These are phyloP conservation scores for Fragilariopsis cylindrus DNA, from an alignment of 108 stramenopile species.

Conservation along the genomic window DNA sequence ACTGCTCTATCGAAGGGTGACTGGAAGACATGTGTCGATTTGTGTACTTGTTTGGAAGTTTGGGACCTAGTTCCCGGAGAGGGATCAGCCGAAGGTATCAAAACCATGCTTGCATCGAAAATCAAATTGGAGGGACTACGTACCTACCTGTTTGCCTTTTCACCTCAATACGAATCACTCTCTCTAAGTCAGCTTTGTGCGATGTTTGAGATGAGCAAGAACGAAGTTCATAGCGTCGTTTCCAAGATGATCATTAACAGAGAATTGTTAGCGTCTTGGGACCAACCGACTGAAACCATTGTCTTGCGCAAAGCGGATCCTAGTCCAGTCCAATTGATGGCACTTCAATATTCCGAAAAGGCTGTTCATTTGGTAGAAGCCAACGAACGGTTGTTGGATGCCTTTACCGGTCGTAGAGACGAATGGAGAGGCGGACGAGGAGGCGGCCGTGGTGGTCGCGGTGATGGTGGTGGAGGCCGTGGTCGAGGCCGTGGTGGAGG, in stretches of 20 bases:
- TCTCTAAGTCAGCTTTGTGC: conserved; percentile 86
- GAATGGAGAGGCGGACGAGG: conserved; percentile 62
- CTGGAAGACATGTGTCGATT: conserved; percentile 89
- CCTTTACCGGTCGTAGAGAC: conserved; percentile 76
- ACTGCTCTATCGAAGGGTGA: conserved; percentile 90
- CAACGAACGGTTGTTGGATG: conserved; percentile 94
- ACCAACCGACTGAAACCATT: conserved; percentile 96
- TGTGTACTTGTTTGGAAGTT: conserved; percentile 81
- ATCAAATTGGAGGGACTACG: conserved; percentile 97
- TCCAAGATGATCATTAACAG: conserved; percentile 99
- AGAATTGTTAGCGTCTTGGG: conserved; percentile 96
- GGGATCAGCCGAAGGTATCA: conserved; percentile 67
- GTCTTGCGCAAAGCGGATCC: conserved; percentile 90
- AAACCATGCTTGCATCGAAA: conserved; percentile 81
- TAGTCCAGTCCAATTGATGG: conserved; percentile 87
- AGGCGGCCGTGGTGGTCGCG: conserved; percentile 37
- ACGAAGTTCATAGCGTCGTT: conserved; percentile 89
- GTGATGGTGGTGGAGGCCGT: conserved; percentile 28
- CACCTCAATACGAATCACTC: conserved; percentile 91
- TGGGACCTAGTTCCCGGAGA: conserved; percentile 95
- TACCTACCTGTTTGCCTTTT: conserved; percentile 92
- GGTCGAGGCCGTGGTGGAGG: conserved; percentile 44
- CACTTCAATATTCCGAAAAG: conserved; percentile 94
- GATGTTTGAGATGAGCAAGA: conserved; percentile 95
- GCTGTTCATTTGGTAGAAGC: conserved; percentile 89